Evolutionary conservation across 495 filamentous ascomycete species (phyloP).

Genomic region (Staphylotrichum longicolle): DNA sequence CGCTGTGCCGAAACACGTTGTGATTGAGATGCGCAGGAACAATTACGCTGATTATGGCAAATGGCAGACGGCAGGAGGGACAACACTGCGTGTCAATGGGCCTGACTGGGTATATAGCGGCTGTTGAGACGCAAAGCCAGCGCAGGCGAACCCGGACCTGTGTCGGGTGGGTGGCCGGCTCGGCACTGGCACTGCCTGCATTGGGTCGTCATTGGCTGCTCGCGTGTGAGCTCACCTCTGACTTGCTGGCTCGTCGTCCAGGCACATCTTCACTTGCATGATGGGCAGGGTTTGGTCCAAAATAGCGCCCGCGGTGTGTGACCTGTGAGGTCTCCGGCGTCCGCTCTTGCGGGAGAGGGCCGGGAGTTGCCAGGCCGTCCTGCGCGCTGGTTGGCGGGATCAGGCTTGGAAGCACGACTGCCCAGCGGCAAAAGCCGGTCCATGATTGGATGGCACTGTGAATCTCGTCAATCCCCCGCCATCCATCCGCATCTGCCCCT

Average conservation of each 20-base stretch:
- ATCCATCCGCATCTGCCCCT: slow-evolving; percentile 25
- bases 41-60: slow-evolving; percentile 36
- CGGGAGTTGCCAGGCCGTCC: slow-evolving; percentile 12
- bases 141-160: slow-evolving; percentile 27
- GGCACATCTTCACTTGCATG: slow-evolving; percentile 39
- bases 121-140: slow-evolving; percentile 48
- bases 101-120: slow-evolving; percentile 52
- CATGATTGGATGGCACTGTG: slow-evolving; percentile 30
- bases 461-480: slow-evolving; percentile 23
- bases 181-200: slow-evolving; percentile 28
- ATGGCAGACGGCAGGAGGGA: slow-evolving; percentile 28
- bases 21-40: slow-evolving; percentile 43
- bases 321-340: slow-evolving; percentile 15
- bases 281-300: slow-evolving; percentile 24
- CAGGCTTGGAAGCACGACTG: slow-evolving; percentile 12
- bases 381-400: slow-evolving; percentile 29
- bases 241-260: slow-evolving; percentile 37
- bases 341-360: slow-evolving; percentile 30
- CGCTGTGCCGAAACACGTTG: slow-evolving; percentile 47
- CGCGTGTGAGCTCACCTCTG: slow-evolving; percentile 37
- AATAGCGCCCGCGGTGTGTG: slow-evolving; percentile 32
- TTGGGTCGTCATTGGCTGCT: slow-evolving; percentile 20
- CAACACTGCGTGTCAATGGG: slow-evolving; percentile 17
- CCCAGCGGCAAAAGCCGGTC: slow-evolving; percentile 29
- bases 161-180: slow-evolving; percentile 17